phyloP scores from a whole-genome alignment of 441 rosid genomes.

The Pelargonium cotyledonis region DNA sequence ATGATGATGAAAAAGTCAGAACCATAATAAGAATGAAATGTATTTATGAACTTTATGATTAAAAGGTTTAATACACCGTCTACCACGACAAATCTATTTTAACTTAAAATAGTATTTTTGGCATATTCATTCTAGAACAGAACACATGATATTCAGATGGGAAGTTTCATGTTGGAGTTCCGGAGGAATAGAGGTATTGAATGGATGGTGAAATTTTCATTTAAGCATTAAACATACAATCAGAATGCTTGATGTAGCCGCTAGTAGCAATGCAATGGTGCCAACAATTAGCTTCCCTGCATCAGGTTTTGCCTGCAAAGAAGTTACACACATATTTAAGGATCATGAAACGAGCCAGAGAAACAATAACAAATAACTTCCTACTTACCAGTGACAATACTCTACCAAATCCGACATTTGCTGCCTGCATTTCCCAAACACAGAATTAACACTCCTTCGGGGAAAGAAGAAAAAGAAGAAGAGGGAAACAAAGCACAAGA shows the following conservation, averaged over 20 bases:
- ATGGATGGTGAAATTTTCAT: neutral
- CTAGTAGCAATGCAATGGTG: conserved; percentile 65
- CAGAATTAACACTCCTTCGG: conserved; percentile 12
- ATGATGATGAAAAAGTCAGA: neutral
- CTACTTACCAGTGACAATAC: conserved; percentile 60
- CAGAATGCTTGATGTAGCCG: conserved; percentile 62
- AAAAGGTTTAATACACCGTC: too few relatives aligned
- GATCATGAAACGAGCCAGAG: conserved; percentile 2
- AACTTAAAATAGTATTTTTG: too few relatives aligned
- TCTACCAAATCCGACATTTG: conserved; percentile 65
- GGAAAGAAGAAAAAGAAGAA: conserved; percentile 7
- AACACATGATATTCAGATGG: too few relatives aligned
- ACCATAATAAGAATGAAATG: neutral
- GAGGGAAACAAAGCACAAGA: conserved; percentile 5
- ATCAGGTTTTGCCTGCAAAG: conserved; percentile 72
- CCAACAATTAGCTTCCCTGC: conserved; percentile 65
- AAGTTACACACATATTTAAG: neutral
- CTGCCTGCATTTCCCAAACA: conserved; percentile 50
- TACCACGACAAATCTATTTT: too few relatives aligned
- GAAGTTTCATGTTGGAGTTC: too few relatives aligned
- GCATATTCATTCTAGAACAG: too few relatives aligned
- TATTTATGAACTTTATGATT: too few relatives aligned
- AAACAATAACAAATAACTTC: conserved; percentile 4
- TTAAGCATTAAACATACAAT: conserved; percentile 36
- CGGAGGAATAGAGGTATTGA: neutral